phyloP scores from a whole-genome alignment of 176 grass and related monocot species.

The Juncus inflexus region DNA sequence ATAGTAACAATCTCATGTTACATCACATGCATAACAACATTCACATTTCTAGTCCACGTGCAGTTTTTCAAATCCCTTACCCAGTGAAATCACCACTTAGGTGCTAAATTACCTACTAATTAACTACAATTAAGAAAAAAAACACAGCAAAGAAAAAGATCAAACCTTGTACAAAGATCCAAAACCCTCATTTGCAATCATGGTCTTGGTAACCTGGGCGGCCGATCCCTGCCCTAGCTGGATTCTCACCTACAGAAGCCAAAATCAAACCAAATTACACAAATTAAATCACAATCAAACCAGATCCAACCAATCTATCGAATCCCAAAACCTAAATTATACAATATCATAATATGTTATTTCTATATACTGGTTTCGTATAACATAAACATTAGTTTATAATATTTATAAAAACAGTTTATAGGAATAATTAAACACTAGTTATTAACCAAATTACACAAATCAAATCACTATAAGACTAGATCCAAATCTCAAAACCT shows the following conservation, averaged over 20 bases:
- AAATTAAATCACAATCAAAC: constrained; percentile 4
- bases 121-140: constrained; percentile 2
- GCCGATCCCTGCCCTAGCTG: constrained; percentile 95
- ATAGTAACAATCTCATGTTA: too few species aligned
- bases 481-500: background rate
- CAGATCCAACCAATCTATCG: background rate
- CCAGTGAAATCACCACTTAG: background rate
- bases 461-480: constrained; percentile 2
- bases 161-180: constrained; percentile 79
- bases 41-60: background rate
- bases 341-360: too few species aligned
- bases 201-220: constrained; percentile 59
- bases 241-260: constrained; percentile 75
- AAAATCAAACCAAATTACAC: background rate
- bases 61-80: background rate
- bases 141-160: constrained; percentile 12
- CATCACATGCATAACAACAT: too few species aligned
- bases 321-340: background rate
- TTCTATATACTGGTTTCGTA: too few species aligned
- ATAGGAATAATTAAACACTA: too few species aligned
- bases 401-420: too few species aligned
- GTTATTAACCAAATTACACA: background rate
- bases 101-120: background rate
- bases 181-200: constrained; percentile 79
- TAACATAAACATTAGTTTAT: too few species aligned